Base-by-base conservation (phyloP, 768 basidiomycete genomes). In the Hericium rajendrae region DNA sequence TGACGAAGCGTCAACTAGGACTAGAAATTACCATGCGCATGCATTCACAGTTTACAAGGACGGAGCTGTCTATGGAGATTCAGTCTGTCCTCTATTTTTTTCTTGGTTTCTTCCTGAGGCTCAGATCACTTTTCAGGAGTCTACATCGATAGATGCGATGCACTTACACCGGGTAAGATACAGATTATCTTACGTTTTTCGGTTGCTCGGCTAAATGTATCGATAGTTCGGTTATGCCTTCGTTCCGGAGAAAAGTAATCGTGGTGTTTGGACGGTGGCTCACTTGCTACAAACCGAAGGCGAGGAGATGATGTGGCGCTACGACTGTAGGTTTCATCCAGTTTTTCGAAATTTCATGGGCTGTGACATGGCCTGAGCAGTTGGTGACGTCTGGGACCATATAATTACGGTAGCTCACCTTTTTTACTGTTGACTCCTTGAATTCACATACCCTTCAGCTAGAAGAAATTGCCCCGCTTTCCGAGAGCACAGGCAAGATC, bases 41-140 rank as follows among this genome's bases (percentile, higher is more conserved):
- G 53, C 53, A 16, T 54, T 24, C 53, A 54, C 53, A 15, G 53
- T 54, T 6, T 38, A 43, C 53, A 46, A 54, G 15, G 53, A 54
- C 40, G 53, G 53, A 13, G 53, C 53, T 6, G 53, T 54, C 8
- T 54, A 43, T 28, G 53, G 53, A 18, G 39, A 38, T 6, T 26
- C 53, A 26, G 53, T 54, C 5, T n/a, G 13, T 28, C n/a, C 41
- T 38, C 51, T 13, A 9, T n/a, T 15, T 20, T 2, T 53, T 6
- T 53, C 18, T 39, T 16, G 12, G 10, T 46, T 10, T 4, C 8
- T 9, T 5, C 8, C 6, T n/a, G 11, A 8, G 28, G 6, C 41
- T 46, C 22, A 54, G n/a, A 12, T 11, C 6, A 26, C n/a, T 10
- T 11, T 56, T 3, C n/a, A 56, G 55, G 55, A 56, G 38, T 56